Evolutionary conservation across 208 protist species (phyloP).

Genomic region (Endotrypanum monterogeii): DNA sequence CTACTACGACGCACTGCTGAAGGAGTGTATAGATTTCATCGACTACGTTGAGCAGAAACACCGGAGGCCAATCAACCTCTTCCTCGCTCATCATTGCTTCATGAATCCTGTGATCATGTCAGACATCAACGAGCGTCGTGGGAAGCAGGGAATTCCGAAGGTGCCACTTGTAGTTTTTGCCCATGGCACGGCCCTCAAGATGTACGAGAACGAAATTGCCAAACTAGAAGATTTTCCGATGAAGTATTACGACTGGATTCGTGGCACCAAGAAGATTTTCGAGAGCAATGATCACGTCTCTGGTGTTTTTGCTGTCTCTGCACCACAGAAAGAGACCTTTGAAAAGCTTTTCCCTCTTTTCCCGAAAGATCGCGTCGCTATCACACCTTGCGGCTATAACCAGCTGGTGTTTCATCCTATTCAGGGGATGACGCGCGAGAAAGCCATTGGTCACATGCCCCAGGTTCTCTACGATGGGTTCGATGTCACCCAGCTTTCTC

Average conservation of each 20-base stretch:
- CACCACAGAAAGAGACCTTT: constrained; percentile 67
- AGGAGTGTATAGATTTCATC: constrained; percentile 61
- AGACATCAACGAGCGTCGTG: constrained; percentile 58
- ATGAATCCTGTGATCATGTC: constrained; percentile 81
- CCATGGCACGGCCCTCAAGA: constrained; percentile 78
- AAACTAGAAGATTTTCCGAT: constrained; percentile 70
- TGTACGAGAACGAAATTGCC: constrained; percentile 81
- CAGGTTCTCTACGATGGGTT: constrained; percentile 71
- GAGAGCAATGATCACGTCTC: constrained; percentile 47
- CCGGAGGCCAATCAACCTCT: constrained; percentile 52
- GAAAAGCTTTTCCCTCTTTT: constrained; percentile 60
- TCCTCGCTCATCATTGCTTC: constrained; percentile 78
- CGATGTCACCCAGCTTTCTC: constrained; percentile 30
- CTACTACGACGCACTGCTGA: constrained; percentile 54
- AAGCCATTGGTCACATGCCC: constrained; percentile 55
- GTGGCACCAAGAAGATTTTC: constrained; percentile 54
- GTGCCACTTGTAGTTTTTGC: constrained; percentile 74
- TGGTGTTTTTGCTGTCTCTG: constrained; percentile 70
- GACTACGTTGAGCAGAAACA: constrained; percentile 75
- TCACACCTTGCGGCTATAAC: constrained; percentile 75
- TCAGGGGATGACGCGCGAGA: constrained; percentile 57
- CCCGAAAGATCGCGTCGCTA: constrained; percentile 55
- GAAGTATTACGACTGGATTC: constrained; percentile 79
- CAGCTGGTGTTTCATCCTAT: constrained; percentile 71
- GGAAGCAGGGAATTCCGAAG: constrained; percentile 33